phyloP scores from a whole-genome alignment of 2,329 filamentous ascomycete species.

The Hypoxylon sp. region DNA sequence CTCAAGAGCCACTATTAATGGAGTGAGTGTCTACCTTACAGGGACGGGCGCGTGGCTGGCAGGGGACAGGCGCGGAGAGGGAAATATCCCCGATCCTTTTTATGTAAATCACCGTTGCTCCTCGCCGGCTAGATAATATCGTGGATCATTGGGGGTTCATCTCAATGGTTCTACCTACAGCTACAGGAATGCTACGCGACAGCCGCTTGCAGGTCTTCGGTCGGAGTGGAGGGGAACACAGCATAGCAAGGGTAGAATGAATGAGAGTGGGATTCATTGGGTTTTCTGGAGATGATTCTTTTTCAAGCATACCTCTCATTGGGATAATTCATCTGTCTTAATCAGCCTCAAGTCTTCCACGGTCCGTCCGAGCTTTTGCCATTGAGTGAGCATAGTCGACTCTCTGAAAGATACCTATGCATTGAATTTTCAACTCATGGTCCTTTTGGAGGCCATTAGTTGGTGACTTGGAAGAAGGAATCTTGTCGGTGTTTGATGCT shows the following conservation, averaged over 20 bases:
- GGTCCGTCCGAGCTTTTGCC: not conserved
- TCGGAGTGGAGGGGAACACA: conserved; percentile 26
- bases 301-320: conserved; percentile 25
- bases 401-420: not conserved
- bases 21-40: conserved; percentile 20
- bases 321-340: conserved; percentile 14
- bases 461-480: not conserved
- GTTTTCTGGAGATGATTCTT: conserved; percentile 39
- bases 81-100: conserved; percentile 25
- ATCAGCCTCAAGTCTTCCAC: not conserved
- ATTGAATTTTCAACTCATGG: not conserved
- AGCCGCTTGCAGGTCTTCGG: conserved; percentile 36
- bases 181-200: conserved; percentile 19
- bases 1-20: conserved; percentile 17
- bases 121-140: conserved; percentile 34
- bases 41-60: not conserved
- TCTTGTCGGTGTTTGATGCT: conserved; percentile 28
- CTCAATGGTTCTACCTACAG: conserved; percentile 20
- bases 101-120: conserved; percentile 31
- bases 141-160: conserved; percentile 21
- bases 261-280: conserved; percentile 33
- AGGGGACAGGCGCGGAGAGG: not conserved
- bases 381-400: too few species aligned
- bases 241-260: conserved; percentile 37
- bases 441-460: not conserved